These are phyloP conservation scores for Xylaria nigripes DNA, from an alignment of 495 filamentous ascomycete species.

Conservation along the genomic window DNA sequence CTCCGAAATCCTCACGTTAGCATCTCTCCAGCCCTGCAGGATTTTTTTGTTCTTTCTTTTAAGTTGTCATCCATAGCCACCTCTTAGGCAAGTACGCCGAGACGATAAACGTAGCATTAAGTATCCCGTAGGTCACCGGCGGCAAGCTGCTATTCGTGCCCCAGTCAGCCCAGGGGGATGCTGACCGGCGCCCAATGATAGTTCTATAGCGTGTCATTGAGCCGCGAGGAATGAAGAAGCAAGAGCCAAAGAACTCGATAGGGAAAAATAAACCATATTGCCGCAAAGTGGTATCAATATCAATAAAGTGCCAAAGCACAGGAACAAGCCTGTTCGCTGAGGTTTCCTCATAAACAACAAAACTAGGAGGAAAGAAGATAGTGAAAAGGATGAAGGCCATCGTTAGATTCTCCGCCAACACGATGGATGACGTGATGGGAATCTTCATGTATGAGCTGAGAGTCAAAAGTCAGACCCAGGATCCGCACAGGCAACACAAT, in stretches of 20 bases:
- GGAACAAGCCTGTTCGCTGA: background rate
- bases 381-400: conserved; percentile 17
- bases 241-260: background rate
- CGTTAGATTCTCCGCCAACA: conserved; percentile 13
- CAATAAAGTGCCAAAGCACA: conserved; percentile 8
- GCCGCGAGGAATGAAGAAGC: no score
- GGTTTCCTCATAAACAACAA: background rate
- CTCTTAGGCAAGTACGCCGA: no score
- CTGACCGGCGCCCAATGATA: background rate
- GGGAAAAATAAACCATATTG: conserved; percentile 11
- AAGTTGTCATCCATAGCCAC: no score
- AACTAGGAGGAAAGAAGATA: conserved; percentile 2
- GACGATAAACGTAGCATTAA: no score
- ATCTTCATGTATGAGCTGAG: conserved; percentile 6
- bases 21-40: no score
- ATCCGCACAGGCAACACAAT: conserved; percentile 1
- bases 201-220: conserved; percentile 1
- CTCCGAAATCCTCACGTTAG: background rate
- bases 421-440: background rate
- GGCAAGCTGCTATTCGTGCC: no score
- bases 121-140: no score
- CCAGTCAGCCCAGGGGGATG: no score
- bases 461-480: conserved; percentile 8
- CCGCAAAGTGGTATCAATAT: conserved; percentile 18
- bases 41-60: no score